Conservation (phyloP, 257 asterid genomes). For the Nicotiana tabacum region DNA sequence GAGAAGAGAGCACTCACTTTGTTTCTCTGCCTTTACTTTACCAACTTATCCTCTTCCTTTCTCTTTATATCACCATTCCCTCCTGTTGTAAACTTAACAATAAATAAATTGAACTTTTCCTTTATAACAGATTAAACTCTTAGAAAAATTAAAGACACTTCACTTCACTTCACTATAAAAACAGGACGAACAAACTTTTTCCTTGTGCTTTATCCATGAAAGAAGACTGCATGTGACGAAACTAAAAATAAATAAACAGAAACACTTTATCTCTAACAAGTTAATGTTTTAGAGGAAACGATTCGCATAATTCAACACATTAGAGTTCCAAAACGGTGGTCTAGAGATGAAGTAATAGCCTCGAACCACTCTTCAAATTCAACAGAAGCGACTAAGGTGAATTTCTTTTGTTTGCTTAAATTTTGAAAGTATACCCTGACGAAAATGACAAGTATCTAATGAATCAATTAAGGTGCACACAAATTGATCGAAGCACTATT, state of each 20-base stretch:
- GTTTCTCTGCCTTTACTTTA: background rate
- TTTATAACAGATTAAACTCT: background rate
- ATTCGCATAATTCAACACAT: background rate
- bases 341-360: background rate
- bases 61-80: conserved; percentile 10
- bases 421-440: background rate
- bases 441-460: no score
- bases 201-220: background rate
- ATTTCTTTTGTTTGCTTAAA: background rate
- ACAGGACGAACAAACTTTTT: no score
- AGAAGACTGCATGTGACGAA: background rate
- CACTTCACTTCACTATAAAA: background rate
- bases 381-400: background rate
- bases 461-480: no score
- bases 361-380: background rate
- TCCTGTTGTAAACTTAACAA: background rate
- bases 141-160: no score
- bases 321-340: background rate
- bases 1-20: conserved; percentile 24
- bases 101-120: background rate
- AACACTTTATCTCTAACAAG: background rate
- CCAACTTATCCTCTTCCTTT: conserved; percentile 8
- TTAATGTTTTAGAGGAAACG: background rate
- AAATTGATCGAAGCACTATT: no score
- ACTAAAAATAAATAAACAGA: background rate